These are phyloP conservation scores for Fusarium fracticaudum DNA, from an alignment of 2,329 filamentous ascomycete genomes.

Conservation along the genomic window DNA sequence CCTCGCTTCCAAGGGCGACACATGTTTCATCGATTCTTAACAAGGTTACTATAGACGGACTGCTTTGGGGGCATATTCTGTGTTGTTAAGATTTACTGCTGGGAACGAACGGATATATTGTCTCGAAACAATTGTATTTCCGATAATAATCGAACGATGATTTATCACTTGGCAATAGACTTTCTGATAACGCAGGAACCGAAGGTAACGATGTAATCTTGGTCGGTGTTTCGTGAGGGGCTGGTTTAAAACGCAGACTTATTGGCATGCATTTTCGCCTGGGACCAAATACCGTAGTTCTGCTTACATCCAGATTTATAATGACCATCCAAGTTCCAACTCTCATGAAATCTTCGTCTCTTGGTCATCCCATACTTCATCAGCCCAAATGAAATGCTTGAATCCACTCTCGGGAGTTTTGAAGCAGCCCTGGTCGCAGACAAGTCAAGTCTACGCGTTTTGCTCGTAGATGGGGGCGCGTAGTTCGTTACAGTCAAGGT, in stretches of 20 bases:
- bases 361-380: not conserved
- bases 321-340: not conserved
- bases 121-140: slow-evolving; percentile 17
- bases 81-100: slow-evolving; percentile 6
- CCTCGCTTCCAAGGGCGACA: slow-evolving; percentile 26
- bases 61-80: not conserved
- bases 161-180: not conserved
- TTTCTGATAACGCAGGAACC: not conserved
- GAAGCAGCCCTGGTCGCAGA: not conserved
- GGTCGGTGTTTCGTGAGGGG: not conserved
- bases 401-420: not conserved
- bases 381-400: not conserved
- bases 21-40: slow-evolving; percentile 23
- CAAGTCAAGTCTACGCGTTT: not conserved
- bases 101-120: slow-evolving; percentile 1
- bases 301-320: not conserved
- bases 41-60: not conserved
- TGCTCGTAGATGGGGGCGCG: not conserved
- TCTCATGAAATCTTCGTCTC: not conserved
- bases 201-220: not conserved
- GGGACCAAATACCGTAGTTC: too few species aligned
- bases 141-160: slow-evolving; percentile 4
- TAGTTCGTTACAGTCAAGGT: not conserved
- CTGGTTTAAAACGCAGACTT: not conserved
- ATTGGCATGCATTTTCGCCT: not conserved